Evolutionary conservation across 2,329 filamentous ascomycete species (phyloP).

Genomic region (Colletotrichum sp.): DNA sequence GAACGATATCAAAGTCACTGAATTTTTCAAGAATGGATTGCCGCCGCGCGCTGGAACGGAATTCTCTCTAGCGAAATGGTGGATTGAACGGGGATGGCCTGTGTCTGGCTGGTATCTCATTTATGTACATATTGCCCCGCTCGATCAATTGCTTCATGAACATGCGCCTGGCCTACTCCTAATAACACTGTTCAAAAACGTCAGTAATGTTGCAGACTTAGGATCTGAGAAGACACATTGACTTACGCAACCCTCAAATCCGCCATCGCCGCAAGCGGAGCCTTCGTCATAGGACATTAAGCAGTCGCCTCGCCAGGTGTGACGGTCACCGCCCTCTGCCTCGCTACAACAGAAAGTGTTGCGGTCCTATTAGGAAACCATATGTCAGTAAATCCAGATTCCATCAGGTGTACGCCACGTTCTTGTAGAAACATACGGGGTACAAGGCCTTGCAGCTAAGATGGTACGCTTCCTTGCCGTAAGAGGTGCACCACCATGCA

Average conservation of each 20-base stretch:
- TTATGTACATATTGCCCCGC: not conserved
- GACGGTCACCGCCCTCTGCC: not conserved
- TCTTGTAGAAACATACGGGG: not conserved
- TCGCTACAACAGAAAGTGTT: not conserved
- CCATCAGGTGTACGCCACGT: not conserved
- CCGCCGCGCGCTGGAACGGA: too few species aligned
- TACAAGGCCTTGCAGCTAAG: not conserved
- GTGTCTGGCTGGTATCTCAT: not conserved
- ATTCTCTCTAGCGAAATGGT: not conserved
- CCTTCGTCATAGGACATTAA: not conserved
- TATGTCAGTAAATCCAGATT: not conserved
- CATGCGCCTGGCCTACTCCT: not conserved
- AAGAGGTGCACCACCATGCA: not conserved
- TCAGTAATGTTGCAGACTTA: not conserved
- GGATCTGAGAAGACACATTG: accelerated
- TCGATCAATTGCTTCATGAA: not conserved
- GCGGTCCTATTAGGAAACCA: not conserved
- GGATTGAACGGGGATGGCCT: not conserved
- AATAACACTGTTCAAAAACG: not conserved
- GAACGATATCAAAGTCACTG: too few species aligned
- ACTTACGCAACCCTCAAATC: not conserved
- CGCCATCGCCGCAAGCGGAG: not conserved
- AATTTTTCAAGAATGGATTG: too few species aligned
- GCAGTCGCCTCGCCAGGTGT: not conserved
- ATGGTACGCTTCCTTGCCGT: not conserved